Evolutionary conservation across 345 rosid species (phyloP).

Genomic region (Heritiera littoralis): DNA sequence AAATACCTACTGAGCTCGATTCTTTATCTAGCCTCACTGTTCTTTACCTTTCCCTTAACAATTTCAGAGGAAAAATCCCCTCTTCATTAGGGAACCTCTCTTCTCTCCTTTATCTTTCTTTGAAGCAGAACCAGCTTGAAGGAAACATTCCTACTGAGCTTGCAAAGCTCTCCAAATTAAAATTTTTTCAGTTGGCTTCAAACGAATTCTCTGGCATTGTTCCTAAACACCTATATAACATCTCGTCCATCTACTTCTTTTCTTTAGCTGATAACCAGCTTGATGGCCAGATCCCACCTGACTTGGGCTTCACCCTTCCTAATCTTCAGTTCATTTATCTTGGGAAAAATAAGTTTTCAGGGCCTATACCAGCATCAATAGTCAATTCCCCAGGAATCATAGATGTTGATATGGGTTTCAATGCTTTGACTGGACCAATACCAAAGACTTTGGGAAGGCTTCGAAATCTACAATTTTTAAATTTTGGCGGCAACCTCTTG

Average conservation of each 20-base stretch:
- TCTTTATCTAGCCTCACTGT: neutral
- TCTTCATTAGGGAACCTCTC: constrained; percentile 26
- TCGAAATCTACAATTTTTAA: neutral
- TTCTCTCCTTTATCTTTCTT: neutral
- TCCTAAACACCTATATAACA: constrained; percentile 23
- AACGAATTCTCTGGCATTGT: constrained; percentile 23
- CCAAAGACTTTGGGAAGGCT: constrained; percentile 26
- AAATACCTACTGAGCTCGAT: constrained; percentile 13
- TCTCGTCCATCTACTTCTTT: neutral
- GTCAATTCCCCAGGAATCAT: constrained; percentile 25
- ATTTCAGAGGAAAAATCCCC: constrained; percentile 26
- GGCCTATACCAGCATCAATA: constrained; percentile 24
- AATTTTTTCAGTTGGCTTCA: neutral
- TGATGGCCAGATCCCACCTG: constrained; percentile 17
- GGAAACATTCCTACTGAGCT: constrained; percentile 26
- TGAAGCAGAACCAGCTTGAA: constrained; percentile 5
- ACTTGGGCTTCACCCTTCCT: constrained; percentile 25
- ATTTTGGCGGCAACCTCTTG: neutral
- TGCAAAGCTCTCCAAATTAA: constrained; percentile 15
- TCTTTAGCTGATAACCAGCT: constrained; percentile 16
- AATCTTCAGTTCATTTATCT: neutral
- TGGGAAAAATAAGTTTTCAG: constrained; percentile 19
- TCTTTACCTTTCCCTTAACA: neutral
- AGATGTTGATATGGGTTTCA: neutral
- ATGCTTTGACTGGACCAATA: constrained; percentile 15